Evolutionary conservation across 2,329 filamentous ascomycete genomes (phyloP), one percentile per base, ranked within the genome.

Genomic region (Ilyonectria robusta): DNA sequence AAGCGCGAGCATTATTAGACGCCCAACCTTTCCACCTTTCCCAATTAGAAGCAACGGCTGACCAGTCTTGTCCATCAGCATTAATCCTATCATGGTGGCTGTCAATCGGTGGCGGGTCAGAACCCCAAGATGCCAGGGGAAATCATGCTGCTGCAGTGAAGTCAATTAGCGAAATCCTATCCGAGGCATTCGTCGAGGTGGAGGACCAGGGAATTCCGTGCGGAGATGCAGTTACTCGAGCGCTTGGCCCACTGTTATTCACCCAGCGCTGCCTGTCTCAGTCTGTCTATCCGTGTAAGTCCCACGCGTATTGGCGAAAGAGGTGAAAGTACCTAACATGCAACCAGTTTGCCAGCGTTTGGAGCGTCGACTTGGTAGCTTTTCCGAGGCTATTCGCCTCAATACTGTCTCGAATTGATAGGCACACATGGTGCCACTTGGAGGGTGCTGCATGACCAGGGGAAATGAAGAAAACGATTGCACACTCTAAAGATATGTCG

Each of bases 281-380:
- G 19, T 47, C 44, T 47, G 44, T 47, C 19, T 47, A 47, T 47
- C 44, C 44, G 19, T 47, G 44, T 47, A 47, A 23, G 44, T 47
- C 19, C 44, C 23, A 13, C 9, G 6, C 19, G 44, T 47, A 21
- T 47, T 13, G 9, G 37, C n/a, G n/a, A 47, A 47, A 47, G 9
- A 13, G 9, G 19, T 47, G 44, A 23, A 21, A 47, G 19, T 21
- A 21, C 19, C 44, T 23, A 47, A 47, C 44, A 23, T 10, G 10
- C 13, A 21, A 23, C 21, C 7, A 47, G 44, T 47, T 21, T 47
- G 44, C 44, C 44, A 23, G n/a, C 19, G 19, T 9, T 21, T 47
- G 13, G 44, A 47, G n/a, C 44, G 44, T 21, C 44, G n/a, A 13
- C 44, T 47, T 47, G 8, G 21, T 10, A 9, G 44, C 44, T 47